These are phyloP conservation scores for Tagetes erecta DNA, from an alignment of 129 eudicot genomes.

Conservation along the genomic window DNA sequence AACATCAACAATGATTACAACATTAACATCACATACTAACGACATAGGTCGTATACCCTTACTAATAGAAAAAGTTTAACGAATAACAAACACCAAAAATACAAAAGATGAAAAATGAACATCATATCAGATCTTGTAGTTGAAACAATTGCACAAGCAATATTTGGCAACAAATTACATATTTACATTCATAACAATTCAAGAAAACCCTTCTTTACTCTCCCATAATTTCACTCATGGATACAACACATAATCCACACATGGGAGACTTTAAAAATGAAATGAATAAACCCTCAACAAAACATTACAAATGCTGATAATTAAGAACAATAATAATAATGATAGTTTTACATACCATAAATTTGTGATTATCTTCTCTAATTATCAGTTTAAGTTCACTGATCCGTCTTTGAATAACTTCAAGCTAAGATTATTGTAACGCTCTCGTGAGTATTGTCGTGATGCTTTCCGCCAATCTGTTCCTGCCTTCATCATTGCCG, in stretches of 20 bases:
- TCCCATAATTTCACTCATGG: conserved; percentile 13
- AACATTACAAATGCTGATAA: conserved; percentile 8
- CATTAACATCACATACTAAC: too few species aligned
- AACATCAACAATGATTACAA: too few species aligned
- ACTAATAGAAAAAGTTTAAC: background rate
- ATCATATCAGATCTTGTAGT: conserved; percentile 10
- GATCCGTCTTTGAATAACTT: conserved; percentile 24
- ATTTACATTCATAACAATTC: conserved; percentile 42
- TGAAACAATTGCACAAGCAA: conserved; percentile 22
- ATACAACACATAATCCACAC: conserved; percentile 19
- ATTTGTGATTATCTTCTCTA: conserved; percentile 6
- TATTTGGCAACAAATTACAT: conserved; percentile 33
- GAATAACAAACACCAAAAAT: too few species aligned
- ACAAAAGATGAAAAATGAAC: background rate
- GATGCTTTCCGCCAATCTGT: conserved; percentile 26
- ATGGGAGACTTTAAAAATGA: conserved; percentile 29
- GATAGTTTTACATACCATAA: background rate
- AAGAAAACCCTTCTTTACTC: conserved; percentile 18
- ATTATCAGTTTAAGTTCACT: conserved; percentile 3
- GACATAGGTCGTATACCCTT: too few species aligned
- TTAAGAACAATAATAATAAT: background rate
- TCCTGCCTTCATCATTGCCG: conserved; percentile 23
- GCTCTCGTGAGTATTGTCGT: conserved; percentile 22
- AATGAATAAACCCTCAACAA: conserved; percentile 33
- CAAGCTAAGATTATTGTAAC: conserved; percentile 22